Evolutionary conservation across 306 rosid genomes (phyloP).

Genomic region (Castanea crenata): DNA sequence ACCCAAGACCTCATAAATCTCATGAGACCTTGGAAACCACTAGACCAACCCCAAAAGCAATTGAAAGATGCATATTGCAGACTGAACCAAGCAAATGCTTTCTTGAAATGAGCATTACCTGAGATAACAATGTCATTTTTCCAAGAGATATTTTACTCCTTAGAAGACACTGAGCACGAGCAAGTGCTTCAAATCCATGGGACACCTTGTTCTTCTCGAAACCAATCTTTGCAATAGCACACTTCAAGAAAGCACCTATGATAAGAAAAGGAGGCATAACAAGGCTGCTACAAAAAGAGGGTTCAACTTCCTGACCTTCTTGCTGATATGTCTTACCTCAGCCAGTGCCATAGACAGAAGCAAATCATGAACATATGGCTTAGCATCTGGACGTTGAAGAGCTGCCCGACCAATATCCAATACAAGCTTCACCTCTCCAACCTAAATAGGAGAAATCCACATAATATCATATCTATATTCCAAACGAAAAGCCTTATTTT

Average conservation of each 20-base stretch:
- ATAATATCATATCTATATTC: constrained; percentile 1
- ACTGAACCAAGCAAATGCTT: constrained; percentile 9
- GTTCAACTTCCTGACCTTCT: constrained; percentile 36
- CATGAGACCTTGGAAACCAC: too few species aligned
- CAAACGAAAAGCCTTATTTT: not conserved
- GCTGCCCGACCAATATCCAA: constrained; percentile 66
- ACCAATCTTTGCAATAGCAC: constrained; percentile 86
- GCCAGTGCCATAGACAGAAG: constrained; percentile 93
- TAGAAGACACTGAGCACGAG: constrained; percentile 89
- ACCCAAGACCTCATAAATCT: too few species aligned
- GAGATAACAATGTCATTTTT: constrained; percentile 69
- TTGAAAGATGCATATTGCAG: not conserved
- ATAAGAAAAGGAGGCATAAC: constrained; percentile 63
- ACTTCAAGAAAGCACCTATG: constrained; percentile 87
- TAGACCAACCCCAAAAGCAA: not conserved
- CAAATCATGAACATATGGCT: constrained; percentile 77
- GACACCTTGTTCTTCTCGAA: constrained; percentile 91
- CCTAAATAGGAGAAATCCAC: constrained; percentile 46
- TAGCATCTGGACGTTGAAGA: constrained; percentile 75
- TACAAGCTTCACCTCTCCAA: constrained; percentile 82
- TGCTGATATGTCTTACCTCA: constrained; percentile 68
- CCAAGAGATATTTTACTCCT: constrained; percentile 79
- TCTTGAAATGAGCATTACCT: constrained; percentile 40
- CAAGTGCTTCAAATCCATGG: constrained; percentile 98
- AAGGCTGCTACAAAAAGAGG: constrained; percentile 36